Percentiles rank a stretch among this genome's conserved stretches.
Conservation (phyloP, 768 basidiomycete species). For the Postia placenta region DNA sequence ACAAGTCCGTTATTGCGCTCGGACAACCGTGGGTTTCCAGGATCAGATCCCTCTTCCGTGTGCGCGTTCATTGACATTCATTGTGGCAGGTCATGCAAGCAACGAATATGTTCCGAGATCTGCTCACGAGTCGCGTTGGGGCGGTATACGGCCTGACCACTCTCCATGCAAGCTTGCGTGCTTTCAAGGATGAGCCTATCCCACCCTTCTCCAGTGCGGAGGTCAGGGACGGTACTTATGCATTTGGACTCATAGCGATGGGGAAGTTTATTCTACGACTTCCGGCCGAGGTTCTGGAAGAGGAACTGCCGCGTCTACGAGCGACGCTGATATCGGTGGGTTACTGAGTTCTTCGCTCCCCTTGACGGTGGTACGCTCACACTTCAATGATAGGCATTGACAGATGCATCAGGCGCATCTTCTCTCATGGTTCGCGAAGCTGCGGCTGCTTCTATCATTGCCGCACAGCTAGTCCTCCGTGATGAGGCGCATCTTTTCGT, state of each 20-base stretch:
- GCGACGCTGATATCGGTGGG: conserved; percentile 63
- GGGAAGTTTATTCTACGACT: conserved; percentile 79
- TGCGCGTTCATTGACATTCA: not conserved
- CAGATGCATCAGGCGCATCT: conserved; percentile 41
- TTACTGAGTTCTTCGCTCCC: not conserved
- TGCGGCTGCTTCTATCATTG: conserved; percentile 75
- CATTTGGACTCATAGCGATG: conserved; percentile 78
- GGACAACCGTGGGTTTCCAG: conserved; percentile 50
- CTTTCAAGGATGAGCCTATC: conserved; percentile 51
- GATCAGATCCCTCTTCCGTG: too few relatives aligned
- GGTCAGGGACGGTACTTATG: conserved; percentile 60
- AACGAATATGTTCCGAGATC: conserved; percentile 75
- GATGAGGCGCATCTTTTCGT: conserved; percentile 82
- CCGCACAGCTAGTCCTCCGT: conserved; percentile 74
- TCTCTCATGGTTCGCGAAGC: conserved; percentile 81
- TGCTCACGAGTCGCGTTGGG: conserved; percentile 63
- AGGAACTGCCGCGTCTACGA: conserved; percentile 76
- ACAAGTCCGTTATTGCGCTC: conserved; percentile 65
- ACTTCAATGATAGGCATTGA: conserved; percentile 48
- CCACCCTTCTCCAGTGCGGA: conserved; percentile 39
- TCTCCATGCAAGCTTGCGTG: conserved; percentile 64
- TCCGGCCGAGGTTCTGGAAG: conserved; percentile 80
- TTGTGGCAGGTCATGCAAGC: conserved; percentile 67
- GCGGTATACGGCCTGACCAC: conserved; percentile 84
- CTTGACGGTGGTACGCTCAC: too few relatives aligned